Evolutionary conservation across 345 rosid genomes (phyloP), one percentile per base, ranked within the genome.

Genomic region (Bruguiera sexangula): DNA sequence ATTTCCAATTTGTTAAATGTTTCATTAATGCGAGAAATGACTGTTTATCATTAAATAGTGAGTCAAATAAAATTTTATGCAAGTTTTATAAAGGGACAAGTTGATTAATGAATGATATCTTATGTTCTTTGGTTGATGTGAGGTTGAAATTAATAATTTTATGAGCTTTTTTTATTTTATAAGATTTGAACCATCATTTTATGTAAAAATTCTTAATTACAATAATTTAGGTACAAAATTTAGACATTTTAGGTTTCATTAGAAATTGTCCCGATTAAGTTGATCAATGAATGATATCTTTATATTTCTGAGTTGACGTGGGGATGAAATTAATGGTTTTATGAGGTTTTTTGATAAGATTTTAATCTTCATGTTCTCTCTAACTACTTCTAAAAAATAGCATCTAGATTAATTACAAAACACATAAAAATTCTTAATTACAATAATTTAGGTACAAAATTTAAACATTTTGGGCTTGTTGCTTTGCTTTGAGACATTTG

Each of bases 51-150:
- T 21, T 61, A 6, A 24, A 15, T 1, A 26, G 31, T 24, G 63
- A 8, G 21, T 77, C 68, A 67, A 52, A 82, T 30, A 76, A 50
- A 50, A 82, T 36, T n/a, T 79, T 20, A 26, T 77, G 76, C 20
- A 67, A 20, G 50, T 56, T 69, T 6, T 57, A 71, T 16, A 20
- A 2, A 36, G 78, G 82, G 24, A 55, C 21, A 22, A 82, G 32
- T 68, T 70, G 82, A 39, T 39, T 0, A 10, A 39, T 39, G 16
- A 39, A 57, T 3, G 80, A 78, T 9, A 78, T 66, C 8, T 75
- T 65, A 59, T 29, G 32, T 5, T 19, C 37, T 24, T 70, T 0
- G 62, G 71, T 16, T 48, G n/a, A 26, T 1, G 39, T 27, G 75
- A 73, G 2, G 73, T 75, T 52, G 73, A 71, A 6, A 58, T 65